Percentiles rank a stretch among this genome's conserved stretches.
These are phyloP conservation scores for Asterella californica DNA, from an alignment of 225 moss, liverwort and hornwort species.

Conservation along the genomic window DNA sequence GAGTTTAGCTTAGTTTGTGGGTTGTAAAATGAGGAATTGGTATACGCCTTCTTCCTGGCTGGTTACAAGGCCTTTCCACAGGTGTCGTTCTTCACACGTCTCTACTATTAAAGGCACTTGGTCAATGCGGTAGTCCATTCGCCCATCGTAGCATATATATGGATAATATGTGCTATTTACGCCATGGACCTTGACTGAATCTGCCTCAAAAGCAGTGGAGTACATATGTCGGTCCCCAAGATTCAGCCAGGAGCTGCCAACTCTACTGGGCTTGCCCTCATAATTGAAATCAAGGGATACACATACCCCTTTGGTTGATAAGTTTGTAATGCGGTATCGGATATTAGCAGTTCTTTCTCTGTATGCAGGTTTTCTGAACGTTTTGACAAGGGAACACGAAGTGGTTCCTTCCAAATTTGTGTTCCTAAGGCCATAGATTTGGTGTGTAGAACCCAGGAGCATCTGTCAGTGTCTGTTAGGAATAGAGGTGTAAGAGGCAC, in stretches of 20 bases:
- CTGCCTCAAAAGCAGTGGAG: not conserved
- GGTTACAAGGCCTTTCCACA: not conserved
- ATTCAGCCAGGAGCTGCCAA: not conserved
- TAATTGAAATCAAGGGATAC: not conserved
- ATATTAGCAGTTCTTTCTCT: not conserved
- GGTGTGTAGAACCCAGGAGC: no score
- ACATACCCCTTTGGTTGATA: not conserved
- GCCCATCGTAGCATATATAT: not conserved
- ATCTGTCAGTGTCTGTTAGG: not conserved
- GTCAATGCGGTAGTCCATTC: not conserved
- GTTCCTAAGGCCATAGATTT: not conserved
- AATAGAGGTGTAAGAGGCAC: not conserved
- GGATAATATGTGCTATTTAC: not conserved
- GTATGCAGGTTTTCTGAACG: not conserved
- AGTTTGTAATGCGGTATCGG: not conserved
- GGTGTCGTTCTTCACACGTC: not conserved
- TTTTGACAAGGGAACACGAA: not conserved
- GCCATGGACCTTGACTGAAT: not conserved
- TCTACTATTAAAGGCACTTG: not conserved
- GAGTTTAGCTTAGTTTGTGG: not conserved
- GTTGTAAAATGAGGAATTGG: slow-evolving; percentile 5
- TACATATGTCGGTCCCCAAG: not conserved
- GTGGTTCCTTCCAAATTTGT: not conserved
- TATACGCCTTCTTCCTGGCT: not conserved
- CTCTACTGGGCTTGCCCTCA: not conserved